Evolutionary conservation across 2,329 filamentous ascomycete genomes (phyloP), one percentile per base, ranked within the genome.

Genomic region (Fusarium tupiense): DNA sequence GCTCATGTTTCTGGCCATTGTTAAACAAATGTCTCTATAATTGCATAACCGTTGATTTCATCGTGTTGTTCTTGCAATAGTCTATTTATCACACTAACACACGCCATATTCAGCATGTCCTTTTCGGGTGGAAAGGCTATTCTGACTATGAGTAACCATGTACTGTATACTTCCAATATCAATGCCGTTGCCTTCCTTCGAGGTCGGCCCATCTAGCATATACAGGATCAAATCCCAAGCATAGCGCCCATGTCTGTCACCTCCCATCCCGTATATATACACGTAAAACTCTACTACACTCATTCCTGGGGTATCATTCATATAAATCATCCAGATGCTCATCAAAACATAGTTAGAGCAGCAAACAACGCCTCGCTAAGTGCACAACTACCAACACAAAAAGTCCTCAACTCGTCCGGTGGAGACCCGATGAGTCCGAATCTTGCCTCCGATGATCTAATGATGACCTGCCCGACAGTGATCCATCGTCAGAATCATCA

Each of bases 401-500:
- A 61, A 41, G 54, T 41, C 24, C 35, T 72, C 50, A 76, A 33
- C 71, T 61, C 44, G 61, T 56, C 33, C 73, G 72, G 22, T 70
- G 73, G 19, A 56, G 67, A 19, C 74, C 73, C 13, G 76, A 75
- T 26, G 79, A 77, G 10, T 81, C 80, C 31, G 70, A 78, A 12
- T 75, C 74, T 54, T 76, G 77, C 57, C 76, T 72, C 29, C 67
- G 70, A 26, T 76, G 78, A 40, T 77, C 77, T 53, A 76, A 64
- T 24, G 81, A 82, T 11, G 78, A 79, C 57, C 78, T 76, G 38
- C 79, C 79, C 22, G 76, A 78, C 14, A 80, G 56, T 2, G 78
- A 80, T 13, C 75, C 79, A 29, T 80, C 81, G 57, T 78, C 78
- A n/a, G 77, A 81, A 37, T 65, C 67, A 59, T 69, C 66, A 44